Base-by-base conservation (phyloP, 2,329 filamentous ascomycete genomes). In the Colletotrichum sp. region DNA sequence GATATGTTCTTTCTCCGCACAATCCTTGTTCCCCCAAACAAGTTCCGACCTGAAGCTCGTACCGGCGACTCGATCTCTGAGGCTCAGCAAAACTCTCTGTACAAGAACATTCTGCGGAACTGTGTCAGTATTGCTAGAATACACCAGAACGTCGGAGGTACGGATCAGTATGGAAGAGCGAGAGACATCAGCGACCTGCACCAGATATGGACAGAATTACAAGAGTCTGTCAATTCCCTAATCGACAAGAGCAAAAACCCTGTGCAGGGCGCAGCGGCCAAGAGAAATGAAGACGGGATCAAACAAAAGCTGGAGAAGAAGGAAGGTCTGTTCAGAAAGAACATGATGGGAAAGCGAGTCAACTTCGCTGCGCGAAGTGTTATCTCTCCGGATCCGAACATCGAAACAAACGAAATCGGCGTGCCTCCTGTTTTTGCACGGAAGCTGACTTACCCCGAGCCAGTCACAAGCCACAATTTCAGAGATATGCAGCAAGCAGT, bases 341-440 rank as follows among this genome's bases (percentile, higher is more conserved):
- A 99, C 86, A 99, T 99, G 97, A 99, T 99, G 97, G 97, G 97
- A 77, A 99, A 99, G 89, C 96, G 97, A 88, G 97, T 99, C 86
- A 99, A 99, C 85, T 99, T 97, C 83, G 97, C 97, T 66, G 97
- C 97, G 48, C 94, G 97, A 84, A 98, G 95, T 90, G 97, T 99
- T 83, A 99, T 99, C 80, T 99, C 96, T 12, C 97, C 97, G 0
- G 97, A 99, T 82, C 97, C 97, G 4, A 99, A 99, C 82, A 98
- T 99, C 81, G 97, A 99, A 85, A 99, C 97, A 21, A 99, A 98
- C 84, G 97, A 99, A 86, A 99, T 99, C 79, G 97, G 97, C 84
- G 96, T 99, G 4, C 97, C 97, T 21, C 95, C 96, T n/a, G 97
- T 99, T 16, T 99, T 99, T 84, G 97, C 97, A 3, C 95, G 93